Evolutionary conservation across 805 yeast species (phyloP).

Genomic region (Candida corydali): DNA sequence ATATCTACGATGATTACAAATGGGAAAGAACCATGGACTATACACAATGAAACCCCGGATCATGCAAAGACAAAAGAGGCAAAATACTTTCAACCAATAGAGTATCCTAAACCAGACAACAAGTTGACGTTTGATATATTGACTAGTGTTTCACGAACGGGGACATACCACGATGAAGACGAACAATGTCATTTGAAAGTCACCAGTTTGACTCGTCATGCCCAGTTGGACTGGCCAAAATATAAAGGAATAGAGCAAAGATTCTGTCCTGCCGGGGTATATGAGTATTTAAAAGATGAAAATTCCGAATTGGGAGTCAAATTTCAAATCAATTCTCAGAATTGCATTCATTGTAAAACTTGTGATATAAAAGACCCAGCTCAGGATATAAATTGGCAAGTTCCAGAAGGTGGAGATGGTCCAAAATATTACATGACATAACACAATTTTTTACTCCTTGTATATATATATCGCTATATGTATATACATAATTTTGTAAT

Average conservation of each 20-base stretch:
- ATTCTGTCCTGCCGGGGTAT: slow-evolving; percentile 98
- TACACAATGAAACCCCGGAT: slow-evolving; percentile 66
- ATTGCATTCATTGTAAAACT: slow-evolving; percentile 97
- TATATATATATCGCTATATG: not conserved
- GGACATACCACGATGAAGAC: slow-evolving; percentile 92
- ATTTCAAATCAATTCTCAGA: slow-evolving; percentile 93
- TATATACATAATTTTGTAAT: no score
- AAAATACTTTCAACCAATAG: slow-evolving; percentile 59
- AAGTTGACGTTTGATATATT: slow-evolving; percentile 83
- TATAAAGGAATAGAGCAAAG: slow-evolving; percentile 85
- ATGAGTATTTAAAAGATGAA: slow-evolving; percentile 82
- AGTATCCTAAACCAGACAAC: slow-evolving; percentile 96
- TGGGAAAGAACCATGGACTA: slow-evolving; percentile 88
- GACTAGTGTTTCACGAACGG: slow-evolving; percentile 95
- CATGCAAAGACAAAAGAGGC: slow-evolving; percentile 71
- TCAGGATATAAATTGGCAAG: slow-evolving; percentile 92
- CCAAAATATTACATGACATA: slow-evolving; percentile 79
- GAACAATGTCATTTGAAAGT: slow-evolving; percentile 81
- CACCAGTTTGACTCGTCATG: slow-evolving; percentile 64
- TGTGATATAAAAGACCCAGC: slow-evolving; percentile 96
- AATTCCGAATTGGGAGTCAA: slow-evolving; percentile 57
- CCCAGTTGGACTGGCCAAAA: slow-evolving; percentile 63
- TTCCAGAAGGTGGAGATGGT: slow-evolving; percentile 99
- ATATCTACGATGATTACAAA: slow-evolving; percentile 70
- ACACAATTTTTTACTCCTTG: not conserved